A percentile compares a stretch with the other conserved stretches of the same genome.
These are phyloP conservation scores for Talaromyces sp. DNA, from an alignment of 2,329 filamentous ascomycete genomes.

Conservation along the genomic window DNA sequence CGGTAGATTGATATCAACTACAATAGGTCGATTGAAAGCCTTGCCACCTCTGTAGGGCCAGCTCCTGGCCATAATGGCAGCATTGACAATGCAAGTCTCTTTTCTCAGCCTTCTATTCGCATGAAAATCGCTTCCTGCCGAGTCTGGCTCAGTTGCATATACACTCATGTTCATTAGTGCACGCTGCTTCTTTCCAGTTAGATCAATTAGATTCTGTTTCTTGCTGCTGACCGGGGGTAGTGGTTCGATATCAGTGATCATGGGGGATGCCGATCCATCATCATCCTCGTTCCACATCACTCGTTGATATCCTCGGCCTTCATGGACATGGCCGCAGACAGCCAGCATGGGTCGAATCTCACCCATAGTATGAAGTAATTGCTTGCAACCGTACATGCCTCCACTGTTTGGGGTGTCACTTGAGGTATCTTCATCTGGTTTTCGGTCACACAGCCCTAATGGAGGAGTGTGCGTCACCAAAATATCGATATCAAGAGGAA, in stretches of 20 bases:
- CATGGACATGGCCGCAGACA: conserved; percentile 60
- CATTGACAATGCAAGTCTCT: conserved; percentile 79
- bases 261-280: neutral
- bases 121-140: conserved; percentile 15
- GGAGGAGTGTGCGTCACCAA: conserved; percentile 58
- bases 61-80: conserved; percentile 67
- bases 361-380: conserved; percentile 45
- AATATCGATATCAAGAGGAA: conserved; percentile 52
- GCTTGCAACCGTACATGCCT: conserved; percentile 47
- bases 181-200: conserved; percentile 43
- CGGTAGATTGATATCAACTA: conserved; percentile 76
- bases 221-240: conserved; percentile 49
- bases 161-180: conserved; percentile 33
- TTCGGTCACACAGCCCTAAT: conserved; percentile 48
- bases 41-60: conserved; percentile 62
- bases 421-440: conserved; percentile 20
- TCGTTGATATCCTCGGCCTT: conserved; percentile 52
- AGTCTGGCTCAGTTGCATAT: neutral
- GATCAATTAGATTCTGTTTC: conserved; percentile 54
- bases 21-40: conserved; percentile 71
- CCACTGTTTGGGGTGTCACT: neutral
- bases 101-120: conserved; percentile 18
- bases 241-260: conserved; percentile 4
- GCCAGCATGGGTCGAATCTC: conserved; percentile 50
- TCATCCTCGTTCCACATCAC: conserved; percentile 45